Evolutionary conservation across 2,329 filamentous ascomycete species (phyloP), one percentile per base, ranked within the genome.

Genomic region (Colletotrichum agaves): DNA sequence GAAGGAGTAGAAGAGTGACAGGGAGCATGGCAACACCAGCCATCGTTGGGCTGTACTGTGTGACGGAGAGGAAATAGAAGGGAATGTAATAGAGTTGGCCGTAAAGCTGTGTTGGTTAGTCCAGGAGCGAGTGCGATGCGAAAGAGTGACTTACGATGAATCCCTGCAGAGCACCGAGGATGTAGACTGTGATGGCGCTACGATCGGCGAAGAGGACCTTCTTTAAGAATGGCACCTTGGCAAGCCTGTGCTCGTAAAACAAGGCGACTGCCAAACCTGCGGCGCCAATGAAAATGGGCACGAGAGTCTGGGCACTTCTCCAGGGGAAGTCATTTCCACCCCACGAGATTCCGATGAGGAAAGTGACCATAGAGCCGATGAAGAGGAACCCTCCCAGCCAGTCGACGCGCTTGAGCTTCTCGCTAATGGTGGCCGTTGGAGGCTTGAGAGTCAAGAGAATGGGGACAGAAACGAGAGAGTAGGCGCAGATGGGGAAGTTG

Each of bases 281-380:
- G 0, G 80, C 21, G 1, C 84, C 83, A 2, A 84, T 65, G 2
- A 84, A 64, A 15, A 87, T 72, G 0, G 84, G 84, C 0, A 75
- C 75, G 3, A 86, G 44, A 2, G 82, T 78, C 13, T 77, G 73
- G 12, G 72, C 75, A 47, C 78, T 78, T 2, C 74, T 72, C 84
- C 84, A 86, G 0, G 78, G 67, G 49, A 80, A 78, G 46, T 79
- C 74, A 2, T 79, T 76, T 3, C 84, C 84, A 2, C 79, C 84
- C 75, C 79, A 84, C 3, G 80, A 82, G n/a, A 86, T 76, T 0
- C 82, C 78, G 3, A 85, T 74, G 5, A 87, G 79, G 15, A 86
- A 78, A 5, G 80, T 75, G 10, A 82, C 79, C 5, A 80, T 74
- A 1, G 80, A 80, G 1, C 73, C 76, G 2, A 82, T 82, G 70